Conservation (phyloP, 495 filamentous ascomycete genomes). For the Sabuloglossum arenarium region DNA sequence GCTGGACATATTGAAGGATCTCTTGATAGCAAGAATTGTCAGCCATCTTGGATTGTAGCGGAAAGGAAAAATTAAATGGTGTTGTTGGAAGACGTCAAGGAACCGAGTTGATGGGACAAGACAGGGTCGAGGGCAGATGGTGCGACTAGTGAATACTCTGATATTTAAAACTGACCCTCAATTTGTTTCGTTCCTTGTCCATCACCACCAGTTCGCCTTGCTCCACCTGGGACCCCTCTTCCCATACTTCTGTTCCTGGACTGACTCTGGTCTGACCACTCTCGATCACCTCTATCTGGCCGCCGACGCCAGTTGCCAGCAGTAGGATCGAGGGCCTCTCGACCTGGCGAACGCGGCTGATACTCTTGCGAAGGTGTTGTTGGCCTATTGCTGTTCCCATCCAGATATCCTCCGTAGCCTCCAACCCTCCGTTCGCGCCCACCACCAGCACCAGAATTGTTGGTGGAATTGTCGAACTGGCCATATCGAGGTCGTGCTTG, state of each 20-base stretch:
- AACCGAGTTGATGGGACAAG: neutral
- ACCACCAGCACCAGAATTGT: neutral
- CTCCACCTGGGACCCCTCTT: neutral
- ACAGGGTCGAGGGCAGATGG: neutral
- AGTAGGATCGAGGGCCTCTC: slow-evolving; percentile 6
- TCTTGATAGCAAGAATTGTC: slow-evolving; percentile 17
- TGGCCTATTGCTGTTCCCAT: slow-evolving; percentile 7
- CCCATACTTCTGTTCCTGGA: slow-evolving; percentile 10
- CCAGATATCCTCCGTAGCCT: slow-evolving; percentile 21
- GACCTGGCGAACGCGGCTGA: slow-evolving; percentile 11
- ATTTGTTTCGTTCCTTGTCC: slow-evolving; percentile 20
- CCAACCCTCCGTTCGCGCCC: slow-evolving; percentile 16
- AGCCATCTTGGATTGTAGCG: neutral
- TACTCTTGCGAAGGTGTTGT: slow-evolving; percentile 9
- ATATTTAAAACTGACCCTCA: slow-evolving; percentile 12
- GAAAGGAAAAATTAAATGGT: neutral
- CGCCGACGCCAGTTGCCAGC: slow-evolving; percentile 10
- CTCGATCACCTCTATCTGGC: slow-evolving; percentile 13
- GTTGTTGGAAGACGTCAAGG: neutral
- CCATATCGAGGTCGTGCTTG: neutral
- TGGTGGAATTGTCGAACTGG: neutral
- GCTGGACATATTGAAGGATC: slow-evolving; percentile 50
- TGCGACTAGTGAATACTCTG: neutral
- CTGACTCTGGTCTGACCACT: slow-evolving; percentile 10
- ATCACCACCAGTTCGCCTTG: slow-evolving; percentile 10